phyloP scores from a whole-genome alignment of 1,284 basidiomycete species.

The Peniophora sp. region DNA sequence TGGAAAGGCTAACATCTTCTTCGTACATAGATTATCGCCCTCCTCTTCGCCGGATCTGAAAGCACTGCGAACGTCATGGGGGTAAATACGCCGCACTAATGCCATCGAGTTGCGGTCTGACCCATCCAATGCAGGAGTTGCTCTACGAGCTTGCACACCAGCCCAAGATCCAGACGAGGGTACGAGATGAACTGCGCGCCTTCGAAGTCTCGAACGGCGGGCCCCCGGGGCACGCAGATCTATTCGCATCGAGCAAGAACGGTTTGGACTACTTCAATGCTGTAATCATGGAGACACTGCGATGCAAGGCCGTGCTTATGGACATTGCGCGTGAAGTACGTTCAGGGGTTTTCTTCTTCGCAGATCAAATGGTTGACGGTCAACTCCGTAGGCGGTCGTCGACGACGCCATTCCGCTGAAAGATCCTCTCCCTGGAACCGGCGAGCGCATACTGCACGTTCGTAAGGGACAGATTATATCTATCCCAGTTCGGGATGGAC shows the following conservation, averaged over 20 bases:
- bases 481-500: slow-evolving; percentile 13
- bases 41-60: slow-evolving; percentile 9
- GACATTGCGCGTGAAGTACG: slow-evolving; percentile 12
- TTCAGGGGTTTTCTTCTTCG: neutral
- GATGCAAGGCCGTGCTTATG: slow-evolving; percentile 12
- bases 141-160: slow-evolving; percentile 11
- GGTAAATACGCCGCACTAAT: neutral
- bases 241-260: slow-evolving; percentile 4
- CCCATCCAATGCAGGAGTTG: slow-evolving; percentile 3
- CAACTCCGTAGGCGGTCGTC: slow-evolving; percentile 5
- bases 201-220: slow-evolving; percentile 1
- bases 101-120: neutral
- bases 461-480: slow-evolving; percentile 8
- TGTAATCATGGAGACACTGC: slow-evolving; percentile 13
- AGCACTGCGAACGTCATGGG: slow-evolving; percentile 7
- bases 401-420: slow-evolving; percentile 13
- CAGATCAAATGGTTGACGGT: neutral
- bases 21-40: slow-evolving; percentile 4
- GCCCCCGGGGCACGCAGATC: slow-evolving; percentile 8
- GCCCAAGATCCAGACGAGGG: slow-evolving; percentile 7
- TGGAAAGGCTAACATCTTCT: too few species aligned
- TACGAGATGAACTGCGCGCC: slow-evolving; percentile 9
- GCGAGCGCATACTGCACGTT: slow-evolving; percentile 3
- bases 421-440: slow-evolving; percentile 7
- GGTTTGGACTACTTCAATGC: slow-evolving; percentile 14